phyloP scores from a whole-genome alignment of 1,284 basidiomycete species.

The Stygiomarasmius scandens region DNA sequence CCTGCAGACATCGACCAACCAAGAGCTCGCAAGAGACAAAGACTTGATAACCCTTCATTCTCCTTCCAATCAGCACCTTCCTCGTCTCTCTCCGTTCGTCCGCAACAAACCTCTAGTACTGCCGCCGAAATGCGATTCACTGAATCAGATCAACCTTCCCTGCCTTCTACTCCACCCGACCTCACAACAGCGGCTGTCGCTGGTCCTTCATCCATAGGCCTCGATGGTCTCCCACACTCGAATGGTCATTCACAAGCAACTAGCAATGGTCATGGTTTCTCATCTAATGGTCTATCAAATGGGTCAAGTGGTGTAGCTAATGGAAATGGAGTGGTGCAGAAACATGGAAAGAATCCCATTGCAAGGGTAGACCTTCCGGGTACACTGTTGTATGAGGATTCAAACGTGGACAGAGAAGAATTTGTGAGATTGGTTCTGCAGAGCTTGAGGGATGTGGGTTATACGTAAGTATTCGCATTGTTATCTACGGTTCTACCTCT shows the following conservation, averaged over 20 bases:
- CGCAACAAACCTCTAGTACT: slow-evolving; percentile 20
- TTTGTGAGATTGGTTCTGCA: slow-evolving; percentile 91
- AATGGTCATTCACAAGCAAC: slow-evolving; percentile 45
- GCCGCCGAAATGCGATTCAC: slow-evolving; percentile 52
- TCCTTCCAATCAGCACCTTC: slow-evolving; percentile 2
- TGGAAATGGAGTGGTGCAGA: slow-evolving; percentile 44
- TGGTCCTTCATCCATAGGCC: slow-evolving; percentile 55
- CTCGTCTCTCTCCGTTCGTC: slow-evolving; percentile 21
- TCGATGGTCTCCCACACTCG: slow-evolving; percentile 47
- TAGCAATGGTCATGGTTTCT: slow-evolving; percentile 44
- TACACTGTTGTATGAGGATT: slow-evolving; percentile 73
- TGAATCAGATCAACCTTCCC: slow-evolving; percentile 56
- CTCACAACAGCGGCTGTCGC: slow-evolving; percentile 33
- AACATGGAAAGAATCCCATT: slow-evolving; percentile 48
- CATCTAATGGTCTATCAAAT: slow-evolving; percentile 29
- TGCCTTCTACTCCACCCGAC: slow-evolving; percentile 38
- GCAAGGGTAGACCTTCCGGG: slow-evolving; percentile 69
- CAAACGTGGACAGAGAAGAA: slow-evolving; percentile 85
- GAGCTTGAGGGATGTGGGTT: slow-evolving; percentile 90
- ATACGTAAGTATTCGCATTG: slow-evolving; percentile 64
- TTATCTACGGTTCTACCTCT: background rate
- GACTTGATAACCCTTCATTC: slow-evolving; percentile 44
- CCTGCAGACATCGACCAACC: slow-evolving; percentile 53
- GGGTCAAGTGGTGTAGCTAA: slow-evolving; percentile 38
- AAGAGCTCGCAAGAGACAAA: slow-evolving; percentile 71